Percentiles rank a stretch among this genome's conserved stretches.
Conservation (phyloP, 495 filamentous ascomycete species). For the Xylaria curta region DNA sequence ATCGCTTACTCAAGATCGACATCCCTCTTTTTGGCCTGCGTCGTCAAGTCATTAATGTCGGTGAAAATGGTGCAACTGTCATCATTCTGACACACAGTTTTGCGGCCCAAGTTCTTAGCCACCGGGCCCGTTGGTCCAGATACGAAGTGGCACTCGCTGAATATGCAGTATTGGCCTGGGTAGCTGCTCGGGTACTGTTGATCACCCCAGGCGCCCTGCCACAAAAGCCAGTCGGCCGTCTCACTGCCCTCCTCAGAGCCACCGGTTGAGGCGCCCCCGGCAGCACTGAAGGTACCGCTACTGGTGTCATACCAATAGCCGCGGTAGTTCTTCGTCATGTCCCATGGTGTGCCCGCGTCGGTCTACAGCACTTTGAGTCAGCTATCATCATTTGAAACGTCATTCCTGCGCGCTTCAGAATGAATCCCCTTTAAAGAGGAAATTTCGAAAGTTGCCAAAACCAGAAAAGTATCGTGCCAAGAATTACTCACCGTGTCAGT, state of each 20-base stretch:
- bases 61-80: conserved; percentile 27
- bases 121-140: conserved; percentile 60
- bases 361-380: not conserved
- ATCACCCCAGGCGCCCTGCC: conserved; percentile 64
- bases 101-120: conserved; percentile 54
- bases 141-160: conserved; percentile 56
- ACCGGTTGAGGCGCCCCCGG: conserved; percentile 13
- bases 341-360: conserved; percentile 25
- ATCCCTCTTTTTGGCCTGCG: conserved; percentile 16
- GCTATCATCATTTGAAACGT: not conserved
- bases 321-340: conserved; percentile 26
- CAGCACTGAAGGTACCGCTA: conserved; percentile 47
- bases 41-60: conserved; percentile 28
- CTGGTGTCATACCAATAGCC: conserved; percentile 32
- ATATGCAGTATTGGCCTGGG: conserved; percentile 51
- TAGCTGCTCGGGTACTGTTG: conserved; percentile 57
- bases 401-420: not conserved
- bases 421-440: not conserved
- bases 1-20: not conserved
- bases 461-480: not conserved
- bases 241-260: conserved; percentile 33
- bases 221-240: conserved; percentile 59
- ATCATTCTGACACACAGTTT: conserved; percentile 48
- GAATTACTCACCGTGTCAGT: conserved; percentile 8
- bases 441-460: not conserved